These are phyloP conservation scores for Colletotrichum salicis DNA, from an alignment of 2,329 filamentous ascomycete species.

Conservation along the genomic window DNA sequence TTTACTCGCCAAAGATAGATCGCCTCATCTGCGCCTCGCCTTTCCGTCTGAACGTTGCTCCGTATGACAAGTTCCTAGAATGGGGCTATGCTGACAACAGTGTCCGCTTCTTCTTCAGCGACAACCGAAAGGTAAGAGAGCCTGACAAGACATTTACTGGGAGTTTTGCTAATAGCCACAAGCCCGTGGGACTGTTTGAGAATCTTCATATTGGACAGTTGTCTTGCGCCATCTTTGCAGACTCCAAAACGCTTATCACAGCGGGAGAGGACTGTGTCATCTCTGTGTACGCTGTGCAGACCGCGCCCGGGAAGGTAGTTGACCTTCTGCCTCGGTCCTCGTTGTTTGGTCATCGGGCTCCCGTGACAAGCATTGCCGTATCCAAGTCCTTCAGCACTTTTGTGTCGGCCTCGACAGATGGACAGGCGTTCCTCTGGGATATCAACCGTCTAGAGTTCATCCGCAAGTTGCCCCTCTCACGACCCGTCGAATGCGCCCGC, in stretches of 20 bases:
- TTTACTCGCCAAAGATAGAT: constrained; percentile 82
- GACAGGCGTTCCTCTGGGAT: constrained; percentile 91
- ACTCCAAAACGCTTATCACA: constrained; percentile 90
- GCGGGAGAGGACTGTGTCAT: constrained; percentile 93
- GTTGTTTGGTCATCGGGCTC: constrained; percentile 89
- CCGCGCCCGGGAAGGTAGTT: constrained; percentile 72
- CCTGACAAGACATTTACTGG: background rate
- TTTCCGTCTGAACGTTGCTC: constrained; percentile 87
- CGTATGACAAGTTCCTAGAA: constrained; percentile 92
- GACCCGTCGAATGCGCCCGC: constrained; percentile 75
- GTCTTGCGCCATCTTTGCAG: constrained; percentile 83
- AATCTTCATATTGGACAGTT: constrained; percentile 93
- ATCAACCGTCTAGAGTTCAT: constrained; percentile 91
- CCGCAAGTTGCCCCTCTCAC: constrained; percentile 72
- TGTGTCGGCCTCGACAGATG: constrained; percentile 83
- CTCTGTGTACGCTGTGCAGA: constrained; percentile 80
- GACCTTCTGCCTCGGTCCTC: constrained; percentile 83
- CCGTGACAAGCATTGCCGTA: constrained; percentile 84
- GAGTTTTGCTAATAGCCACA: constrained; percentile 41
- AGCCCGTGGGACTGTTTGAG: constrained; percentile 86
- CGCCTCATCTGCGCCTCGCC: constrained; percentile 85
- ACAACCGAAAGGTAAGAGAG: constrained; percentile 74
- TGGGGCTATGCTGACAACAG: constrained; percentile 97
- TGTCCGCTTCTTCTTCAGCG: constrained; percentile 88
- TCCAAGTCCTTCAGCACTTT: constrained; percentile 90